Conservation (phyloP, 2,329 filamentous ascomycete genomes). For the Colletotrichum nymphaeae region DNA sequence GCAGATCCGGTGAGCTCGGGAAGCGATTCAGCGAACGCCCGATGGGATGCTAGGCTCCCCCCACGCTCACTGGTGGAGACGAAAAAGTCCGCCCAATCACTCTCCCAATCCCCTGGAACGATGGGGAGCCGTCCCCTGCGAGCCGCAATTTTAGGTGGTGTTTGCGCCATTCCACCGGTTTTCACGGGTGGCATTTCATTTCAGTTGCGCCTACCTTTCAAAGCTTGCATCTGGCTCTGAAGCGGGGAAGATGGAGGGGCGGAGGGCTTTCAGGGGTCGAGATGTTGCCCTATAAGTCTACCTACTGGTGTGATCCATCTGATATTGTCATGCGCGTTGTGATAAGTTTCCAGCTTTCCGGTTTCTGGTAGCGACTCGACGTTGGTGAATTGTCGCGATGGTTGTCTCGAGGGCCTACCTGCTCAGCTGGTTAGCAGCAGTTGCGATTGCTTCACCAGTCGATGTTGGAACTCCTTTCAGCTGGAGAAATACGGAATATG, state of each 20-base stretch:
- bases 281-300: background rate
- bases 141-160: background rate
- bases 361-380: no score
- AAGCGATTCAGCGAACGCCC: background rate
- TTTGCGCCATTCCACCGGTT: background rate
- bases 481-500: slow-evolving; percentile 39
- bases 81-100: background rate
- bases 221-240: background rate
- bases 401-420: background rate
- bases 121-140: background rate
- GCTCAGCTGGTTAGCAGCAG: background rate
- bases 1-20: background rate
- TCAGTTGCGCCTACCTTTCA: background rate
- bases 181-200: background rate
- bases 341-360: background rate
- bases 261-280: background rate
- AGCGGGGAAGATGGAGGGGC: background rate
- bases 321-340: background rate
- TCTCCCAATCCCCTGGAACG: background rate
- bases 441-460: background rate
- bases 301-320: no score
- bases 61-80: slow-evolving; percentile 14
- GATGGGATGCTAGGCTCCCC: background rate
- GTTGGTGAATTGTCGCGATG: background rate
- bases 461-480: slow-evolving; percentile 9